Base-by-base conservation (phyloP, 768 basidiomycete genomes). In the Psilocybe subaeruginosa region DNA sequence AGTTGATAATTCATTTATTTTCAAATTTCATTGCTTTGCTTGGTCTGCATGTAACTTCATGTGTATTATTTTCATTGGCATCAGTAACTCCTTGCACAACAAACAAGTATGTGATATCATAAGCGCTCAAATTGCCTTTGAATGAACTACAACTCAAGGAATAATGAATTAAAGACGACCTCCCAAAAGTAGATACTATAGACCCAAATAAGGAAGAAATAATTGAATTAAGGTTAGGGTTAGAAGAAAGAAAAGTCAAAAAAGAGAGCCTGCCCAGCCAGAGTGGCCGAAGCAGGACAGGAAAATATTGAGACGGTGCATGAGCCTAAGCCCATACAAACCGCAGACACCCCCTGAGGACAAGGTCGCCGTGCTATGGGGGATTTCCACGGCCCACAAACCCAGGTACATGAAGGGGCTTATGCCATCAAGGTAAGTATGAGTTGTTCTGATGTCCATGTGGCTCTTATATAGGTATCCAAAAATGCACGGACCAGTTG, bases 261-360 rank as follows among this genome's bases (percentile, higher is more conserved):
- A 81, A 78, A 76, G 70, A 72, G 62, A 76, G 81, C 81, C 81
- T 76, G 71, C 78, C 76, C 79, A 82, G 82, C 82, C 82, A 83
- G 83, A 84, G 82, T 83, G 85, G 84, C 84, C 81, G 69, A 80
- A 82, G 82, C 76, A 78, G 84, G 84, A 88, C 86, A 74, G 87
- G 87, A 81, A 89, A 89, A 89, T 89, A 89, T 89, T 88, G 67
- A 78, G 86, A 88, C 85, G 82, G 84, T 89, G 87, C 88, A 87
- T 87, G 83, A 82, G 80, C 87, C 85, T 81, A 82, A 85, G 85
- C 85, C 74, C 85, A 87, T 83, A 86, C 85, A 86, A 86, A 74
- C 81, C 79, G 71, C 69, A 70, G 68, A 74, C 72, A 77, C 79
- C 79, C 84, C 80, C 84, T 86, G 82, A 75, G 85, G 85, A 86